Percentiles rank a stretch among this genome's conserved stretches.
Evolutionary conservation across 1,139 yeast genomes (phyloP).

Genomic region (Sugiyamaella xylanicola): DNA sequence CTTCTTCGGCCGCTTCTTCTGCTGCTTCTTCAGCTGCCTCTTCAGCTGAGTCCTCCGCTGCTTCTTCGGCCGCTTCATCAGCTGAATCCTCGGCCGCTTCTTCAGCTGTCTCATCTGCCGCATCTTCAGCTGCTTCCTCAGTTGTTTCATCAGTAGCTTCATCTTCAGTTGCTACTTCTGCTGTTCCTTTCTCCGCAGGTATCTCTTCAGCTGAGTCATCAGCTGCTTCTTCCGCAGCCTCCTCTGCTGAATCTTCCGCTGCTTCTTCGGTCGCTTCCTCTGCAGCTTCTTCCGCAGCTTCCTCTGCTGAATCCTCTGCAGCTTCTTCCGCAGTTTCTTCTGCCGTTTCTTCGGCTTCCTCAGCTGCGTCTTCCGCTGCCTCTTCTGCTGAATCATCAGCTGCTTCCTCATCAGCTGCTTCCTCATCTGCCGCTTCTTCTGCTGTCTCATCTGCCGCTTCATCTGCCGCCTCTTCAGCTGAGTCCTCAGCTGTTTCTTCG

Average conservation of each 20-base stretch:
- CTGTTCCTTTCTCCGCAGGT: neutral
- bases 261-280: neutral
- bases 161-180: neutral
- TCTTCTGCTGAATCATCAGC: neutral
- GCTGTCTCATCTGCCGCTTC: neutral
- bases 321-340: neutral
- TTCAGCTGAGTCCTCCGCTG: neutral
- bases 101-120: neutral
- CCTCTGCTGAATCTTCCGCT: neutral
- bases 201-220: neutral
- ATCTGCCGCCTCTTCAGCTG: neutral
- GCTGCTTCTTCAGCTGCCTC: neutral
- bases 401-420: neutral
- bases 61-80: neutral
- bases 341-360: neutral
- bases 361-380: neutral
- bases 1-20: neutral
- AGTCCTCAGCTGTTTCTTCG: neutral
- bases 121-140: neutral
- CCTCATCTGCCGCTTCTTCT: neutral
- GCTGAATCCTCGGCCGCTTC: neutral
- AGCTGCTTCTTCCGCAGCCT: neutral
- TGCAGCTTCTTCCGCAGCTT: slow-evolving; percentile 1
- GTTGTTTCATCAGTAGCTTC: slow-evolving; percentile 4
- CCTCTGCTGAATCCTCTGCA: neutral